Conservation (phyloP, 331 rosid genomes). For the Malus hybrid region DNA sequence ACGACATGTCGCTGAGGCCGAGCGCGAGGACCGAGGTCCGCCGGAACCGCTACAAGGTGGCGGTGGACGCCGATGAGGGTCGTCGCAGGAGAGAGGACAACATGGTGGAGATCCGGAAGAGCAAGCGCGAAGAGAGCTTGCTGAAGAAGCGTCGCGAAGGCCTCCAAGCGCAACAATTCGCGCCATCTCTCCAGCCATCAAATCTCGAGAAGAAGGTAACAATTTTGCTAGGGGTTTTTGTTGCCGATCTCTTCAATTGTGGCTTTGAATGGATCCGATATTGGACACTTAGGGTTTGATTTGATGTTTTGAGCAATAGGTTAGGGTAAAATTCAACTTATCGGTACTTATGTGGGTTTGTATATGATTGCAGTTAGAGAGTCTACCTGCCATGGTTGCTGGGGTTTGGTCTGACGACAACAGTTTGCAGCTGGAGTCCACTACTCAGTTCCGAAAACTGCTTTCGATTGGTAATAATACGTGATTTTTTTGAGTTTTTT, state of each 20-base stretch:
- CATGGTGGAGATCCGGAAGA: slow-evolving; percentile 92
- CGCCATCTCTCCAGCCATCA: slow-evolving; percentile 36
- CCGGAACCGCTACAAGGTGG: slow-evolving; percentile 89
- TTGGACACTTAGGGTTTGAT: not conserved
- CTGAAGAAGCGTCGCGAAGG: slow-evolving; percentile 89
- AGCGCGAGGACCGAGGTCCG: slow-evolving; percentile 82
- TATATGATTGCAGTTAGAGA: slow-evolving; percentile 60
- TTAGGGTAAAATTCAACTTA: not conserved
- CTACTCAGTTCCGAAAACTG: slow-evolving; percentile 83
- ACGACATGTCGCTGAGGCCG: slow-evolving; percentile 75
- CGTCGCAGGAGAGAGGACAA: slow-evolving; percentile 85
- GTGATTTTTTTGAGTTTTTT: not conserved
- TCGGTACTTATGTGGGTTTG: not conserved
- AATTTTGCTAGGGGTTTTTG: not conserved
- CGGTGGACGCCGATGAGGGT: slow-evolving; percentile 93
- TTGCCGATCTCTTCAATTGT: not conserved
- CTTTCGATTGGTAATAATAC: slow-evolving; percentile 63
- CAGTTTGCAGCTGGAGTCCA: slow-evolving; percentile 66
- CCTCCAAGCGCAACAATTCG: slow-evolving; percentile 63
- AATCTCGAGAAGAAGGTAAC: slow-evolving; percentile 67
- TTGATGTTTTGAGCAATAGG: slow-evolving; percentile 2
- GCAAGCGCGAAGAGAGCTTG: slow-evolving; percentile 87
- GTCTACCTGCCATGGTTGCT: slow-evolving; percentile 78
- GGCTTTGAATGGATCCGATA: not conserved
- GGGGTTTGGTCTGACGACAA: slow-evolving; percentile 72